phyloP scores from a whole-genome alignment of 305 asterid genomes.

The Plantago coronopus region DNA sequence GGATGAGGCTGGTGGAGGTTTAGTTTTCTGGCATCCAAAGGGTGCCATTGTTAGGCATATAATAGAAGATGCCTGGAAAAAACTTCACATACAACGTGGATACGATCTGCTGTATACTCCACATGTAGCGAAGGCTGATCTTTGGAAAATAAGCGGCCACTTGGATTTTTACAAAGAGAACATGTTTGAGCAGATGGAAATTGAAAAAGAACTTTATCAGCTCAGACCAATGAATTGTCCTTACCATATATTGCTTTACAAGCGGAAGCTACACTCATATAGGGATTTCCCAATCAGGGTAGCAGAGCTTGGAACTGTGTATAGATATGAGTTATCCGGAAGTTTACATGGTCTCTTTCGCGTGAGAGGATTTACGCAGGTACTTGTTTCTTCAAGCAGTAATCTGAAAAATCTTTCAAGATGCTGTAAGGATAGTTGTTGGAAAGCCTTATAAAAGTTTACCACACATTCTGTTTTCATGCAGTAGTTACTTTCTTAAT shows the following conservation, averaged over 20 bases:
- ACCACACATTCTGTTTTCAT: background rate
- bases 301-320: slow-evolving; percentile 97
- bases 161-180: slow-evolving; percentile 89
- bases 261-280: slow-evolving; percentile 70
- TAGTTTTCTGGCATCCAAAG: slow-evolving; percentile 99
- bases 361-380: slow-evolving; percentile 97
- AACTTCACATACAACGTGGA: slow-evolving; percentile 65
- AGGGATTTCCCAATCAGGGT: slow-evolving; percentile 90
- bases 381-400: slow-evolving; percentile 22
- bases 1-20: slow-evolving; percentile 99
- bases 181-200: slow-evolving; percentile 92
- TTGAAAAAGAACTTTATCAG: slow-evolving; percentile 90
- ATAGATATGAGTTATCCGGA: slow-evolving; percentile 92
- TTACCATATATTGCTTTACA: slow-evolving; percentile 85
- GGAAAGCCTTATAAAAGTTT: background rate
- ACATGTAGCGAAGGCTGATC: slow-evolving; percentile 92
- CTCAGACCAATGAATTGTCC: slow-evolving; percentile 99
- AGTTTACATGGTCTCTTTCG: slow-evolving; percentile 95
- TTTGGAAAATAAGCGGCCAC: slow-evolving; percentile 96
- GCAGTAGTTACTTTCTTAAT: background rate
- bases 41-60: slow-evolving; percentile 83
- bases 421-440: no score
- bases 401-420: background rate
- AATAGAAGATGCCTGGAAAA: slow-evolving; percentile 92
- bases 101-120: slow-evolving; percentile 90